These are phyloP conservation scores for Heritiera fomes DNA, from an alignment of 345 rosid species.

Conservation along the genomic window DNA sequence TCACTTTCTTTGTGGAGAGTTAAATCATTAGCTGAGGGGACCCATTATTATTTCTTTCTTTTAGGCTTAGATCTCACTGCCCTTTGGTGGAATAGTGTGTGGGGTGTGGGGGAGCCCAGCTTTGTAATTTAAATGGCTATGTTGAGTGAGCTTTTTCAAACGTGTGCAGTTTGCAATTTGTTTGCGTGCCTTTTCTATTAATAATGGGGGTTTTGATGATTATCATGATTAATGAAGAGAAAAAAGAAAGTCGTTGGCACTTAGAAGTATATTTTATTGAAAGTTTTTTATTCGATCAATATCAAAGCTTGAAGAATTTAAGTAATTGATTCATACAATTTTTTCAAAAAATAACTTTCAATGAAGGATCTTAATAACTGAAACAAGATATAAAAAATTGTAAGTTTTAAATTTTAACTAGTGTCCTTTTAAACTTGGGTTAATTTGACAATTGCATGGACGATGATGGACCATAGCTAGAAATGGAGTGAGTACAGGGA, in stretches of 20 bases:
- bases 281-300: no score
- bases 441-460: not conserved
- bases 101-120: not conserved
- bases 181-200: slow-evolving; percentile 18
- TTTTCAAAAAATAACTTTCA: no score
- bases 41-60: not conserved
- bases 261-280: not conserved
- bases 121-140: not conserved
- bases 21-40: slow-evolving; percentile 24
- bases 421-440: not conserved
- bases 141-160: slow-evolving; percentile 16
- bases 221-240: slow-evolving; percentile 19
- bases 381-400: no score
- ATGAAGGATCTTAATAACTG: no score
- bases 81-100: slow-evolving; percentile 19
- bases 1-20: slow-evolving; percentile 27
- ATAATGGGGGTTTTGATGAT: slow-evolving; percentile 22
- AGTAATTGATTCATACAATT: no score
- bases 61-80: slow-evolving; percentile 3
- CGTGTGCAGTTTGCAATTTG: slow-evolving; percentile 21
- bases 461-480: not conserved
- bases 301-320: no score
- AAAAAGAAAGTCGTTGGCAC: slow-evolving; percentile 8
- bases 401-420: not conserved
- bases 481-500: not conserved